Evolutionary conservation across 306 rosid genomes (phyloP).

Genomic region (Benincasa hispida): DNA sequence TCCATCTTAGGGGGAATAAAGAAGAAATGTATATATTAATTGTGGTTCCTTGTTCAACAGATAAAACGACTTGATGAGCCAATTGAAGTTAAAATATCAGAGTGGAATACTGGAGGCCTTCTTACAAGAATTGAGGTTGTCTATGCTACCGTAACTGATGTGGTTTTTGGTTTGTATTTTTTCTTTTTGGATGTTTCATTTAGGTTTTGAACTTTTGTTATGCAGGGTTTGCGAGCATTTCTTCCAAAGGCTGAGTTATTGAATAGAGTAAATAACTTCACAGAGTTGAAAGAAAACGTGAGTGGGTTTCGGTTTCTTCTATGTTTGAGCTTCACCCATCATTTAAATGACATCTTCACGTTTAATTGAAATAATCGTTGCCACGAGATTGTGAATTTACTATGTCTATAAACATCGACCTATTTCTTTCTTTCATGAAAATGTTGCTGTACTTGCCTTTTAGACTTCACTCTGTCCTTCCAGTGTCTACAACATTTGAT

Average conservation of each 20-base stretch:
- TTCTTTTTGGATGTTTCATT: constrained; percentile 8
- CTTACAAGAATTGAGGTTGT: constrained; percentile 83
- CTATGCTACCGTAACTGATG: constrained; percentile 7
- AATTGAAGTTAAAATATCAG: constrained; percentile 62
- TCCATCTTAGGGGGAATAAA: neutral
- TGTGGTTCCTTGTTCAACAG: constrained; percentile 33
- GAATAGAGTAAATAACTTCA: constrained; percentile 55
- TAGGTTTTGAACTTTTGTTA: constrained; percentile 11
- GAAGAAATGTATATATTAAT: neutral
- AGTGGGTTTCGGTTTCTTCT: constrained; percentile 15
- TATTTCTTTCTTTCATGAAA: neutral
- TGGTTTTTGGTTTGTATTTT: neutral
- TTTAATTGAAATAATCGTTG: neutral
- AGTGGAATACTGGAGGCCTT: constrained; percentile 94
- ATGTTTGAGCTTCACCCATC: constrained; percentile 3
- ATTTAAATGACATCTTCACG: neutral
- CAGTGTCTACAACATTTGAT: neutral
- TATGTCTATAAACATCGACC: neutral
- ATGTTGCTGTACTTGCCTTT: neutral
- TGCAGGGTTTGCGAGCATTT: constrained; percentile 86
- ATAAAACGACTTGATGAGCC: constrained; percentile 74
- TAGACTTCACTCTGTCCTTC: neutral
- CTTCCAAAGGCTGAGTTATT: constrained; percentile 78
- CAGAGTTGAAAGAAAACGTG: constrained; percentile 76
- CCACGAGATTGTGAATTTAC: neutral